Conservation (phyloP, 2,329 filamentous ascomycete genomes). For the Apiospora malaysiana region DNA sequence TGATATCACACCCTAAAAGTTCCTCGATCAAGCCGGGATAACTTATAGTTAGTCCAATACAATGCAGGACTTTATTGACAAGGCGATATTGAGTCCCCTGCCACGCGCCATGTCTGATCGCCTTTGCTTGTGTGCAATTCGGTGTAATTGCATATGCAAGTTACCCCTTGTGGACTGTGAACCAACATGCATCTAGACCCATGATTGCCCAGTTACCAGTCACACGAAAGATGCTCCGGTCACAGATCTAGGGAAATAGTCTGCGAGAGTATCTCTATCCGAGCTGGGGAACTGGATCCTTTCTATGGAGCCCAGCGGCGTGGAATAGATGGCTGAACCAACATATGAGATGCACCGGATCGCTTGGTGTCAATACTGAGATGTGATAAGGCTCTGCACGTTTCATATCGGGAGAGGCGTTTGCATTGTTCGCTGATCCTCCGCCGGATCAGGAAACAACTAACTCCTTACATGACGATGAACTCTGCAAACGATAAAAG, state of each 20-base stretch:
- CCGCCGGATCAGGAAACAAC: not conserved
- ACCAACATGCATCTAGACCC: constrained; percentile 5
- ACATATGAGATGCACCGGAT: not conserved
- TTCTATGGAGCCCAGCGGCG: not conserved
- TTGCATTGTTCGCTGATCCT: not conserved
- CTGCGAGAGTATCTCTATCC: not conserved
- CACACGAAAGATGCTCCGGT: not conserved
- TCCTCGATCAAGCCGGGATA: too few species aligned
- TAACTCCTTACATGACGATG: not conserved
- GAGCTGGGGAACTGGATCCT: not conserved
- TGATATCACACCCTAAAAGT: not conserved
- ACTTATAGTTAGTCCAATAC: too few species aligned
- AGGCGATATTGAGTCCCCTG: too few species aligned
- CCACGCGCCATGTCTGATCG: not conserved
- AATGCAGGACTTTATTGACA: too few species aligned
- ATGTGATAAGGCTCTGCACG: not conserved
- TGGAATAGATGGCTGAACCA: not conserved
- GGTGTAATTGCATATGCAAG: constrained; percentile 7
- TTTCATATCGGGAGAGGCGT: not conserved
- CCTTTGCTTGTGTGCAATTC: not conserved
- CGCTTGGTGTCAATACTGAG: not conserved
- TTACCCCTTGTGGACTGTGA: constrained; percentile 2
- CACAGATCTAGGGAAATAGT: not conserved
- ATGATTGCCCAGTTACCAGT: not conserved
- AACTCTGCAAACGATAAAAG: not conserved